phyloP scores from a whole-genome alignment of 2,329 filamentous ascomycete species.

The Thielaviopsis cerberus region DNA sequence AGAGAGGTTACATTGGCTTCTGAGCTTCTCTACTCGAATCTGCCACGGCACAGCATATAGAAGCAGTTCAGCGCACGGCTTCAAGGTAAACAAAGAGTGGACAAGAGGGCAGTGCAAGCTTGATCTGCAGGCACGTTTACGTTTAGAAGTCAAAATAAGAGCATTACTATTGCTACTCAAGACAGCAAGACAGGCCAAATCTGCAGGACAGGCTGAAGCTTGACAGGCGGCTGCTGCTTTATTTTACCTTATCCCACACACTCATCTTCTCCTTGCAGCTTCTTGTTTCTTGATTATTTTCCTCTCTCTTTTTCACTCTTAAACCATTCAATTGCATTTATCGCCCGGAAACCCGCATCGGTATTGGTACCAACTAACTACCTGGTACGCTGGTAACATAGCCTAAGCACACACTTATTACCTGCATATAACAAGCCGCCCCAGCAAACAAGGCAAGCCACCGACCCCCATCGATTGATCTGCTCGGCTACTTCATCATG shows the following conservation, averaged over 20 bases:
- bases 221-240: not conserved
- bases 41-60: not conserved
- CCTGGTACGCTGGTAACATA: not conserved
- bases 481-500: too few species aligned
- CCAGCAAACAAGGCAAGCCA: not conserved
- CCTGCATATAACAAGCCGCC: not conserved
- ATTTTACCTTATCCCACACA: not conserved
- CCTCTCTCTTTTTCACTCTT: not conserved
- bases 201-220: not conserved
- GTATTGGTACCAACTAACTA: too few species aligned
- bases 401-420: not conserved
- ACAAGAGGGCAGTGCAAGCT: conserved; percentile 10
- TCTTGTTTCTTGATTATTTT: not conserved
- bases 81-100: not conserved
- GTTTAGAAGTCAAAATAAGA: not conserved
- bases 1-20: not conserved
- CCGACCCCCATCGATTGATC: too few species aligned
- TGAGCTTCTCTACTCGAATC: not conserved
- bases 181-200: conserved; percentile 10
- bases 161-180: too few species aligned
- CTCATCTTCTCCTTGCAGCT: not conserved
- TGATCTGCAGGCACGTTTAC: conserved; percentile 8
- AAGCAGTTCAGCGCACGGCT: not conserved
- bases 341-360: not conserved
- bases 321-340: not conserved